phyloP scores from a whole-genome alignment of 176 grass and related monocot genomes.

The Juncus effusus region DNA sequence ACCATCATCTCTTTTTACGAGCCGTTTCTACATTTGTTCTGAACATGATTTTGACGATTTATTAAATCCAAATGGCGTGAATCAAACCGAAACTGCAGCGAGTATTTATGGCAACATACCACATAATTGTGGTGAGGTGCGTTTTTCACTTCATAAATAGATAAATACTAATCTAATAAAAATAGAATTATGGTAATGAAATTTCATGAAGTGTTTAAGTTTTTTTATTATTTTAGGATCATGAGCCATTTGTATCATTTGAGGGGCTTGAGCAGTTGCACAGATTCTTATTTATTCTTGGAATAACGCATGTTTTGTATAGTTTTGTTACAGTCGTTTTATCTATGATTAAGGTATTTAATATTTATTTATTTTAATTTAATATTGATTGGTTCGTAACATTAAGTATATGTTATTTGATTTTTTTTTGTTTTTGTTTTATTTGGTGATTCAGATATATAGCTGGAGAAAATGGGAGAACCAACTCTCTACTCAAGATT shows the following conservation, averaged over 20 bases:
- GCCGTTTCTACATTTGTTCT: constrained; percentile 70
- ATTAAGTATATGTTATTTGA: neutral
- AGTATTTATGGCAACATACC: constrained; percentile 24
- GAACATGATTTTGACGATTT: constrained; percentile 47
- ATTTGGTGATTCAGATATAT: constrained; percentile 57
- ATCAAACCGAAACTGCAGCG: constrained; percentile 36
- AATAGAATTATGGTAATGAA: neutral
- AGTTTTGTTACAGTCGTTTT: constrained; percentile 88
- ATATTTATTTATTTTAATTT: neutral
- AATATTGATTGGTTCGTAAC: neutral
- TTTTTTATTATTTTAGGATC: constrained; percentile 46
- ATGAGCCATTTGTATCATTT: constrained; percentile 89
- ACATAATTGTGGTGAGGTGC: constrained; percentile 56
- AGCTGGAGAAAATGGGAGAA: constrained; percentile 97
- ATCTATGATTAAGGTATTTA: constrained; percentile 81
- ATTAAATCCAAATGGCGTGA: neutral
- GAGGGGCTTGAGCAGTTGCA: constrained; percentile 91
- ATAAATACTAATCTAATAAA: no score
- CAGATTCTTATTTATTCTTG: constrained; percentile 84
- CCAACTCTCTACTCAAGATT: constrained; percentile 56
- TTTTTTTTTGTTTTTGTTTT: constrained; percentile 4
- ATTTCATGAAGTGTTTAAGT: constrained; percentile 4
- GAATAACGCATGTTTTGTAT: constrained; percentile 86
- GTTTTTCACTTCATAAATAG: neutral
- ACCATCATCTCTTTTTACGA: constrained; percentile 59